Evolutionary conservation across 768 basidiomycete genomes (phyloP).

Genomic region (Cystofilobasidium macerans): DNA sequence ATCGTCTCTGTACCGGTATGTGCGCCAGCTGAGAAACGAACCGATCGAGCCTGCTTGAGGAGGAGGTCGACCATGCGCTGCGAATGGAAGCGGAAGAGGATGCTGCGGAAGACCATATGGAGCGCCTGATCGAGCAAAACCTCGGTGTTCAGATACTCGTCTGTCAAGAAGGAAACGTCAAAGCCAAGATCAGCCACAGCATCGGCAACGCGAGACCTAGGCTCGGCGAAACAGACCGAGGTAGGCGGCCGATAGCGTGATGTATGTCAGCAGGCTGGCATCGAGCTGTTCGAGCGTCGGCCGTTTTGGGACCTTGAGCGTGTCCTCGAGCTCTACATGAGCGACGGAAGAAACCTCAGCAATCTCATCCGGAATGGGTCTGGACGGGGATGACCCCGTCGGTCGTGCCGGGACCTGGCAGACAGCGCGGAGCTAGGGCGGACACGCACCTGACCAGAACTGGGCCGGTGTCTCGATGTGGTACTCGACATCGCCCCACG

Average conservation of each 20-base stretch:
- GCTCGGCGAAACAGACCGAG: conserved; percentile 52
- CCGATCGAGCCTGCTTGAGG: conserved; percentile 46
- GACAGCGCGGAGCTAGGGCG: neutral
- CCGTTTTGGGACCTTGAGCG: conserved; percentile 55
- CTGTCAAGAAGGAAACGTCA: conserved; percentile 40
- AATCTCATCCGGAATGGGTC: too few relatives aligned
- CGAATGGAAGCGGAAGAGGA: conserved; percentile 80
- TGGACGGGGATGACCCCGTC: too few relatives aligned
- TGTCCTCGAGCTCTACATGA: conserved; percentile 70
- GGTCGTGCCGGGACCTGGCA: neutral
- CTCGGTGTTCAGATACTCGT: conserved; percentile 73
- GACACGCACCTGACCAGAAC: conserved; percentile 18
- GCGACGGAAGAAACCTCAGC: too few relatives aligned
- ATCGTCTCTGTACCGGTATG: conserved; percentile 24
- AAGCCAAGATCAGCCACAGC: neutral
- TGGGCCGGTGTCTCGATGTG: conserved; percentile 18
- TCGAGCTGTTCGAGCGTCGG: conserved; percentile 64
- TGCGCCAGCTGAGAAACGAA: too few relatives aligned
- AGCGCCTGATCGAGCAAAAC: conserved; percentile 77
- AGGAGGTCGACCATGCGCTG: conserved; percentile 80
- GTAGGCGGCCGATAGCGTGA: conserved; percentile 69
- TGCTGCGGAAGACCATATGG: conserved; percentile 62
- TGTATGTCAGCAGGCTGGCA: conserved; percentile 60
- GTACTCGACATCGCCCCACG: conserved; percentile 22
- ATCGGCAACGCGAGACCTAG: neutral